These are phyloP conservation scores for Blastocystis hominis DNA, from an alignment of 352 stramenopile genomes.

Conservation along the genomic window DNA sequence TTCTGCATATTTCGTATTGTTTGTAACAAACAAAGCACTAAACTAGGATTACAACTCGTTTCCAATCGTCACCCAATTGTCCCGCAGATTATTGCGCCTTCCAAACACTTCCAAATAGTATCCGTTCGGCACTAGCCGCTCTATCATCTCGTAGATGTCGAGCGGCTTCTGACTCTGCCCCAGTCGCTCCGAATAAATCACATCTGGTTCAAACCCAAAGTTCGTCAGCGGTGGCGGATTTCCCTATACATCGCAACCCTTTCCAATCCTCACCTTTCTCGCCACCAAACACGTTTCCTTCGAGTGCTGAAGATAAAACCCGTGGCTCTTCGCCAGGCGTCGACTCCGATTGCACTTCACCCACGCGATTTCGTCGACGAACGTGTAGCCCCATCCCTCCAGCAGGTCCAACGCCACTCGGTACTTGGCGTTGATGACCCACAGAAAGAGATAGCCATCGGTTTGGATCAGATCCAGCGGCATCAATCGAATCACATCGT, in stretches of 20 bases:
- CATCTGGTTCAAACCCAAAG: constrained; percentile 60
- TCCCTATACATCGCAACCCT: constrained; percentile 33
- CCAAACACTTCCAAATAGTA: constrained; percentile 63
- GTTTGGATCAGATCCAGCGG: constrained; percentile 60
- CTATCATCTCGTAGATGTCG: constrained; percentile 63
- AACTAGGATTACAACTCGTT: constrained; percentile 54
- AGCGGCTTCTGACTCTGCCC: constrained; percentile 62
- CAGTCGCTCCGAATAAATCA: constrained; percentile 61
- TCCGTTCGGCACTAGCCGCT: constrained; percentile 61
- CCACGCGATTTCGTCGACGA: constrained; percentile 63
- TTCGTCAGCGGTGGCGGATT: constrained; percentile 59
- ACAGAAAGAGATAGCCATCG: constrained; percentile 62
- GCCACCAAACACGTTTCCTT: constrained; percentile 63
- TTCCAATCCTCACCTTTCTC: constrained; percentile 38
- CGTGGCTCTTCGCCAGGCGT: constrained; percentile 62
- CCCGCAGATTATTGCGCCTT: constrained; percentile 61
- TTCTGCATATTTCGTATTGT: background rate
- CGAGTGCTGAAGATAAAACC: constrained; percentile 63
- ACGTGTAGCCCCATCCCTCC: constrained; percentile 61
- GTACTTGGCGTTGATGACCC: constrained; percentile 65
- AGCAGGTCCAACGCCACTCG: constrained; percentile 61
- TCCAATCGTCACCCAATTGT: constrained; percentile 59
- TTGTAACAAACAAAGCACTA: background rate
- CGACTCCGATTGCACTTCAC: constrained; percentile 62
- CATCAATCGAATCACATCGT: constrained; percentile 60